A percentile compares a stretch with the other conserved stretches of the same genome.
These are phyloP conservation scores for Erucastrum elatum DNA, from an alignment of 345 rosid genomes.

Conservation along the genomic window DNA sequence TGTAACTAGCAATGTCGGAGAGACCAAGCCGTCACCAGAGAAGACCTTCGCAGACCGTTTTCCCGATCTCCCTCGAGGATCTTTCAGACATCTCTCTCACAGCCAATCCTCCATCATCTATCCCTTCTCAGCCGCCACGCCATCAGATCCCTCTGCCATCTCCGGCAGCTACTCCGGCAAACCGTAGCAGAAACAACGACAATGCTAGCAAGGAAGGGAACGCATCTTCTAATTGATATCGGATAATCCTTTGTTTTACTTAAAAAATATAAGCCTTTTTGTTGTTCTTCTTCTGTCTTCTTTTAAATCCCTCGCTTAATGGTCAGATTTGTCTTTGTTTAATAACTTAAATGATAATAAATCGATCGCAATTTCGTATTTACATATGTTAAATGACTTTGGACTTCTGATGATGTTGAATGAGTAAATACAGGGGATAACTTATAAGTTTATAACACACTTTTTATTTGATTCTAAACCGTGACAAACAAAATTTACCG, in stretches of 20 bases:
- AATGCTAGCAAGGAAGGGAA: conserved; percentile 26
- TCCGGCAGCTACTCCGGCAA: conserved; percentile 33
- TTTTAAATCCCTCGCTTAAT: background rate
- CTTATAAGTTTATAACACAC: background rate
- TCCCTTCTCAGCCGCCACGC: conserved; percentile 33
- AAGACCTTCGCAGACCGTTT: conserved; percentile 40
- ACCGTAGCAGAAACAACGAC: background rate
- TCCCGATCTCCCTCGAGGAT: conserved; percentile 32
- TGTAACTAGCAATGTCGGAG: conserved; percentile 35
- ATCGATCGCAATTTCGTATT: conserved; percentile 23
- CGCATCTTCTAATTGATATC: conserved; percentile 30
- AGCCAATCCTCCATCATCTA: conserved; percentile 15
- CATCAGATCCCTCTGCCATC: conserved; percentile 39
- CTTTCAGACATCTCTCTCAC: conserved; percentile 29
- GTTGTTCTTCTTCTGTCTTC: conserved; percentile 9
- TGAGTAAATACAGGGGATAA: background rate
- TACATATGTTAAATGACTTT: background rate
- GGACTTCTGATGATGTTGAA: background rate
- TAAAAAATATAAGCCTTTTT: background rate
- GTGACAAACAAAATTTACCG: background rate
- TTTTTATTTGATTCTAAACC: background rate
- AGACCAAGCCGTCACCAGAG: conserved; percentile 42
- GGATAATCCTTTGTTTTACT: background rate
- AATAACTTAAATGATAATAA: conserved; percentile 7
- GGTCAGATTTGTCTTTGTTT: conserved; percentile 9